Evolutionary conservation across 352 stramenopile genomes (phyloP), one percentile per base, ranked within the genome.

Genomic region (Aphanomyces stellatus): DNA sequence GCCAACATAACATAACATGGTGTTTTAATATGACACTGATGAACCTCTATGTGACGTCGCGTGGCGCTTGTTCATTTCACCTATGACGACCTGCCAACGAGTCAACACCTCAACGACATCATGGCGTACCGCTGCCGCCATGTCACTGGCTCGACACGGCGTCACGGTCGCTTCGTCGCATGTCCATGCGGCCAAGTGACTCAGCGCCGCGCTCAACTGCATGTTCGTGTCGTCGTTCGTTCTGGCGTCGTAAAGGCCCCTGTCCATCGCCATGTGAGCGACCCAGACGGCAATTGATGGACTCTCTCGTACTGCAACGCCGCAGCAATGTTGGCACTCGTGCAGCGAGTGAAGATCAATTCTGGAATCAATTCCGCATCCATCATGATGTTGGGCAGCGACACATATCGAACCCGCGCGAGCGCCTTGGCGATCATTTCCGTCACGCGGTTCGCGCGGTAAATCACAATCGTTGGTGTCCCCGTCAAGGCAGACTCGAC

Each of bases 371-470:
- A 35, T 11, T 68, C 34, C 31, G 74, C 85, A 27, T 25, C 17
- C 2, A 41, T 71, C 19, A 92, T 65, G 0, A 92, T 68, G 57
- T 90, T 92, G 10, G 84, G 84, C 19, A 92, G 65, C 6, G 84
- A 90, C n/a, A 92, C 81, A 53, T 83, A 90, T 3, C 71, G 69
- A n/a, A 90, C 84, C 8, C 80, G 76, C 25, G 78, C 80, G 22
- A 90, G 64, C 11, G 64, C 68, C 55, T 76, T 72, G 3, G 74
- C 80, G 40, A 90, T 70, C 57, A 77, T 63, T 53, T 88, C 81
- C 0, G 84, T 90, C 24, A 92, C 1, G 6, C 49, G 57, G 46
- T 90, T 91, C 10, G 82, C 80, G 10, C 81, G 80, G 48, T 90
- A 92, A 33, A 92, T 80, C 27, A 88, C 80, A 13, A 90, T 63